Evolutionary conservation across 495 filamentous ascomycete genomes (phyloP), one percentile per base, ranked within the genome.

Genomic region (Antarctomyces pellizariae): DNA sequence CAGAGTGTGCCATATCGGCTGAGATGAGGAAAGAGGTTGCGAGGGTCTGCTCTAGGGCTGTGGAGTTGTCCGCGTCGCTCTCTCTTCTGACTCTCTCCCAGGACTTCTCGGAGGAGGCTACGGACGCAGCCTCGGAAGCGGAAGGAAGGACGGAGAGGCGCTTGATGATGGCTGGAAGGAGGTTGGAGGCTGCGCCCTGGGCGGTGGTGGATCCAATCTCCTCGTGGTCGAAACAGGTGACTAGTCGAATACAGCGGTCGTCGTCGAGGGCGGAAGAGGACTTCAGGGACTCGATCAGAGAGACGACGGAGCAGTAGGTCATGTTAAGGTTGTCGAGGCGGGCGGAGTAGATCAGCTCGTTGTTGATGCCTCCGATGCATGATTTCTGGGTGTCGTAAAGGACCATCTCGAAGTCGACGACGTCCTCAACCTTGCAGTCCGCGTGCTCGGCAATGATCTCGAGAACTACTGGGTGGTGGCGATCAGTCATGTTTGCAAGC

Each of bases 141-240:
- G 61, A 54, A 0, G 75, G 68, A 26, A 93, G 55, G 13, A 79
- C 69, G 4, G 77, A 86, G 12, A 99, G 64, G 22, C 86, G 75
- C 18, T 79, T 74, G 29, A 93, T 64, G 22, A 99, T 67, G 16
- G 79, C 65, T 0, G 86, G 89, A 3, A 99, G 67, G 13, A 90
- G 56, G 48, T 90, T 91, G 3, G 80, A 92, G 49, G 83, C 67
- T 2, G 86, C 86, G 37, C 86, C 86, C 38, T 99, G 89, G 4
- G 86, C 82, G 5, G 75, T 84, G 18, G 59, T 62, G 35, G 76
- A 89, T 24, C 86, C 89, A 41, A 95, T 83, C 42, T 99, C 86
- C 47, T 99, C 86, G 53, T 99, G 86, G 46, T 99, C 86, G 46
- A 95, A 99, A 38, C 82, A 69, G 13, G 79, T 67, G 39, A 92